Evolutionary conservation across 78 protist species (phyloP), one percentile per base, ranked within the genome.

Genomic region (Chrysochromulina tobinii): DNA sequence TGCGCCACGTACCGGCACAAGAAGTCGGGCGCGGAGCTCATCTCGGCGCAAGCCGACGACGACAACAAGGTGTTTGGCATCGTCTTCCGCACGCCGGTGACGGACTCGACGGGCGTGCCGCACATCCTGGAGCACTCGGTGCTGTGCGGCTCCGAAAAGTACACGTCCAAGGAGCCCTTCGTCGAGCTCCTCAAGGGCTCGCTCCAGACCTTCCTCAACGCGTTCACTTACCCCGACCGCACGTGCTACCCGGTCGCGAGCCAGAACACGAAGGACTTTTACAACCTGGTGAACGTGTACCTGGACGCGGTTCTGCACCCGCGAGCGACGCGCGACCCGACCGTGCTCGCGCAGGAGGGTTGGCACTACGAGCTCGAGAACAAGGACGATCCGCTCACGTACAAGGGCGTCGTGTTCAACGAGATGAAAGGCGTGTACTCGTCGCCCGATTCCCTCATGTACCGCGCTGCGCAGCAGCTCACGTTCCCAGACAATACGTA

Each of bases 91-190:
- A 92, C 94, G 27, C 91, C 91, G 7, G 91, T 90, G 48, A 7
- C 0, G 1, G 94, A 92, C 61, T 61, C 84, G 25, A 87, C 91
- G 12, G 94, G 94, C 27, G 59, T 93, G 58, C 91, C 93, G 23
- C 96, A 95, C 83, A 91, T 95, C 67, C 92, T 95, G 8, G 96
- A 95, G 94, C 96, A 95, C 81, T 64, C 92, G 2, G 94, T 93
- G 14, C 91, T 95, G 53, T 87, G 93, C 75, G 95, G 96, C 8
- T 79, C 91, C 14, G 61, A 86, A 20, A 92, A 89, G 48, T 95
- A 93, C 91, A 93, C 93, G 38, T 18, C 58, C 53, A 91, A 91
- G 91, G 96, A 95, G 79, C 96, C 96, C 1, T 95, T 95, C 88
- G 69, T 73, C 59, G 92, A 93, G 87, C 85, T 95, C 17, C 89